Base-by-base conservation (phyloP, 1,284 basidiomycete species). In the Athelia sp. region DNA sequence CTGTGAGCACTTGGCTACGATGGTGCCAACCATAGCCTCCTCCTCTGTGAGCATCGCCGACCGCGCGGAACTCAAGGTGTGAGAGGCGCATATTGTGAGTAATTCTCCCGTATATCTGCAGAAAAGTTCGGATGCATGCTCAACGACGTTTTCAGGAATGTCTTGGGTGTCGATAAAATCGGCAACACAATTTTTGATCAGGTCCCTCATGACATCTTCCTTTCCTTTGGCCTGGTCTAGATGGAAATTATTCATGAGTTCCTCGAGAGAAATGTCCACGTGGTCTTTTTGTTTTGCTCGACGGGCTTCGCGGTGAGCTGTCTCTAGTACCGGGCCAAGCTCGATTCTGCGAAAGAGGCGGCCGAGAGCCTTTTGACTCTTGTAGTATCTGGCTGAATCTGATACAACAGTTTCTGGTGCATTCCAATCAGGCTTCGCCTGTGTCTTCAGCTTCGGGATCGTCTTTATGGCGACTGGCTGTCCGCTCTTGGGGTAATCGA, bases 401-500 rank as follows among this genome's bases (percentile, higher is more conserved):
- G 54, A 49, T 19, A 66, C 66, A 11, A 73, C 59, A 0, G 76
- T 79, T 64, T 86, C 82, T 14, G 81, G 81, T 2, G 81, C 81
- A 59, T 75, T 71, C 82, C 82, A 86, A 59, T 85, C 83, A 6
- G 82, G 83, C 52, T 69, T 76, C 14, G 40, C 46, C 2, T 50
- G 54, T 44, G 57, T 56, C 34, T 68, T 65, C 9, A 68, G 64
- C 57, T 57, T 74, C 1, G 85, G 86, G 14, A 87, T 76, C 4
- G 62, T 53, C 1, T 59, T 40, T 24, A 75, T 55, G 4, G 62
- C 61, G 6, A 87, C 83, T 1, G 84, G 74, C 4, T 74, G 71
- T 10, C 84, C 82, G 52, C 73, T 83, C 66, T 81, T 83, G 2
- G 74, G 79, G 58, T 78, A 92, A 69, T 86, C 86, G 1, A 84